Percentiles rank a stretch among this genome's conserved stretches.
These are phyloP conservation scores for Spizellomyces punctatus DNA, from an alignment of 192 early-diverging fungal genomes.

Conservation along the genomic window DNA sequence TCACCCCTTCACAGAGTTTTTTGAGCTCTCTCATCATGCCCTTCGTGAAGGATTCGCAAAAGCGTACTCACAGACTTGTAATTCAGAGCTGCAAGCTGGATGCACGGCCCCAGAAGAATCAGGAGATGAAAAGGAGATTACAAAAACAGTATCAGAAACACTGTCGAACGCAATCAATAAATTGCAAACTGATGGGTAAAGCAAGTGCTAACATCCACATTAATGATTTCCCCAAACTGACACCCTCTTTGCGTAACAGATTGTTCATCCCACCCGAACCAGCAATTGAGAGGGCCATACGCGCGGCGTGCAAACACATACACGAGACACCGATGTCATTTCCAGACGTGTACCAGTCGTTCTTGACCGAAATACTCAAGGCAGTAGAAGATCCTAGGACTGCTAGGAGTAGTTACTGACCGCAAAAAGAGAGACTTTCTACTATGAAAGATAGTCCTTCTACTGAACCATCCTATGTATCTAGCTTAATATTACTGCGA, in stretches of 20 bases:
- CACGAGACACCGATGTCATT: not conserved
- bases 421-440: too few relatives aligned
- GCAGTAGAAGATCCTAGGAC: too few relatives aligned
- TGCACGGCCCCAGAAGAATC: not conserved
- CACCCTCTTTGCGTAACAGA: not conserved
- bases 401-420: too few relatives aligned
- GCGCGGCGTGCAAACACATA: not conserved
- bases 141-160: not conserved
- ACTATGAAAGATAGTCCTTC: too few relatives aligned
- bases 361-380: not conserved
- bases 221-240: not conserved
- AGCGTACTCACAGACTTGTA: not conserved
- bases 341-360: not conserved
- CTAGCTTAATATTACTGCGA: too few relatives aligned
- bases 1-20: not conserved
- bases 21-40: slow-evolving; percentile 7
- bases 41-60: slow-evolving; percentile 1
- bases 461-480: too few relatives aligned
- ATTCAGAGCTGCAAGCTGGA: not conserved
- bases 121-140: not conserved
- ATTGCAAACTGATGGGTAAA: too few relatives aligned
- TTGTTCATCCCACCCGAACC: not conserved
- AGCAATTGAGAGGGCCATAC: not conserved
- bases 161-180: not conserved
- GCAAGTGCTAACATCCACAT: too few relatives aligned